Base-by-base conservation (phyloP, 192 early-diverging fungal genomes). In the Chytriomyces hyalinus region DNA sequence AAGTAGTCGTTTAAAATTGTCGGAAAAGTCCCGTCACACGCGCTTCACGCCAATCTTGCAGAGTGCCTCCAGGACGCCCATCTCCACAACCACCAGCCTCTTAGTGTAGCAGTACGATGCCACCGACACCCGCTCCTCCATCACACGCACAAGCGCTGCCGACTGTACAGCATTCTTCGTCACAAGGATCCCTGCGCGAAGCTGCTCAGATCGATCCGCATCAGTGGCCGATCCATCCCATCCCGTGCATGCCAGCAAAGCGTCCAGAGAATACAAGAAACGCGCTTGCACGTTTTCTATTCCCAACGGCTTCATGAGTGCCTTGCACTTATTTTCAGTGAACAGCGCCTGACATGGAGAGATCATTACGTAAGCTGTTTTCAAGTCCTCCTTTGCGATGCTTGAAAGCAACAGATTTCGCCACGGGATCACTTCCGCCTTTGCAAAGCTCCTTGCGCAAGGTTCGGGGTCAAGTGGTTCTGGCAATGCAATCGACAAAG, bases 191-290 rank as follows among this genome's bases (percentile, higher is more conserved):
- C 57, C 57, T n/a, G 57, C 17, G 1, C 57, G 43, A 68, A 9
- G 13, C 49, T 20, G 24, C 6, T 11, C 45, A 68, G 22, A 20
- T 7, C 10, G 8, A 11, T 17, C 50, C 8, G 22, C 69, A 57
- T 57, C 53, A 57, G 53, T 57, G 3, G 26, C 57, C 17, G 7
- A 15, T 24, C 48, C 69, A 26, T 20, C 48, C 69, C 69, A 71
- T 13, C 69, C 69, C 3, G 69, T 71, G 26, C 51, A 51, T 17
- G 20, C 8, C 20, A 71, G 15, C 50, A 71, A 26, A n/a, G 69
- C 69, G 6, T 51, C 49, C 57, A 71, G 22, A 59, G 69, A 71
- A 28, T 71, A 17, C n/a, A 71, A 20, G n/a, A 71, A 57, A 10
- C 69, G 28, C 9, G 5, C 20, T 5, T 45, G 69, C 20, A 51